These are phyloP conservation scores for Aureobasidium melanogenum DNA, from an alignment of 2,329 filamentous ascomycete genomes.

Conservation along the genomic window DNA sequence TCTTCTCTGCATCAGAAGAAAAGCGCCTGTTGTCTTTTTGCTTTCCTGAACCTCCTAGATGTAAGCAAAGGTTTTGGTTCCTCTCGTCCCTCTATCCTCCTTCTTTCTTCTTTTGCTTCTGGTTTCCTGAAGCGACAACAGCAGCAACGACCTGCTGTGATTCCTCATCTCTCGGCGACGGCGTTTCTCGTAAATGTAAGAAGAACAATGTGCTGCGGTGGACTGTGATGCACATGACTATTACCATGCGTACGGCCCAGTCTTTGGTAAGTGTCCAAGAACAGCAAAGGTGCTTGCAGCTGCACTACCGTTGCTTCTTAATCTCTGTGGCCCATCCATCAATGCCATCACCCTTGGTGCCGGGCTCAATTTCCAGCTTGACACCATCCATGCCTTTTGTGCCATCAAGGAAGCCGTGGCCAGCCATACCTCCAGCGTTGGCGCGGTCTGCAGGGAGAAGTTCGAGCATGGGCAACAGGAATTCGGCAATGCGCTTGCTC, in stretches of 20 bases:
- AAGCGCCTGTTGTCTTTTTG: not conserved
- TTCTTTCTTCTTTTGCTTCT: not conserved
- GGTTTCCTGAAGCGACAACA: not conserved
- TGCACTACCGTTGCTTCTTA: constrained; percentile 59
- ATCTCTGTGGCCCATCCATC: constrained; percentile 88
- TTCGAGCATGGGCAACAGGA: constrained; percentile 85
- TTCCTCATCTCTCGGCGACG: constrained; percentile 5
- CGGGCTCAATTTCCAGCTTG: constrained; percentile 66
- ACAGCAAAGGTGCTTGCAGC: not conserved
- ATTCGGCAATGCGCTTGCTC: constrained; percentile 66
- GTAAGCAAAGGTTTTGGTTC: not conserved
- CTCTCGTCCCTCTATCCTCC: not conserved
- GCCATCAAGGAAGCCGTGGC: constrained; percentile 72
- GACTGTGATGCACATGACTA: not conserved
- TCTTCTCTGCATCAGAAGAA: not conserved
- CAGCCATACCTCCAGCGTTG: constrained; percentile 92
- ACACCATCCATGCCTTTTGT: constrained; percentile 82
- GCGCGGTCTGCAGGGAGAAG: constrained; percentile 79
- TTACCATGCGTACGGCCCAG: not conserved
- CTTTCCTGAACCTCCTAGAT: not conserved
- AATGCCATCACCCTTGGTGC: constrained; percentile 81
- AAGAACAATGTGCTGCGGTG: not conserved
- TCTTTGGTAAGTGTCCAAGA: not conserved
- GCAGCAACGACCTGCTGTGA: not conserved
- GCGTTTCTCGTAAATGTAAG: constrained; percentile 9